phyloP scores from a whole-genome alignment of 345 rosid genomes.

The Arabidopsis thaliana region TAIR10.1 NC_003076.8:17082001-17082500 shows the following conservation, averaged over 20 bases:
- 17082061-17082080: conserved; percentile 63
- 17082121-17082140: conserved; percentile 93
- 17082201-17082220: conserved; percentile 18
- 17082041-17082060: conserved; percentile 47
- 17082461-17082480: neutral
- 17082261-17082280: neutral
- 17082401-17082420: too few relatives aligned
- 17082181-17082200: neutral
- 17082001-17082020: conserved; percentile 45
- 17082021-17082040: conserved; percentile 44
- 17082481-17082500: too few relatives aligned
- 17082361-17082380: too few relatives aligned
- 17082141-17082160: conserved; percentile 40
- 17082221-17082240: conserved; percentile 48
- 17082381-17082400: too few relatives aligned
- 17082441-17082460: neutral
- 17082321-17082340: neutral
- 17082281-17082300: neutral
- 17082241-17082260: conserved; percentile 31
- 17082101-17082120: conserved; percentile 68
- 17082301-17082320: conserved; percentile 8
- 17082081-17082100: conserved; percentile 26
- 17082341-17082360: neutral
- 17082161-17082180: conserved; percentile 19
- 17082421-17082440: neutral